These are phyloP conservation scores for Fusarium keratoplasticum DNA, from an alignment of 2,329 filamentous ascomycete genomes.

Conservation along the genomic window DNA sequence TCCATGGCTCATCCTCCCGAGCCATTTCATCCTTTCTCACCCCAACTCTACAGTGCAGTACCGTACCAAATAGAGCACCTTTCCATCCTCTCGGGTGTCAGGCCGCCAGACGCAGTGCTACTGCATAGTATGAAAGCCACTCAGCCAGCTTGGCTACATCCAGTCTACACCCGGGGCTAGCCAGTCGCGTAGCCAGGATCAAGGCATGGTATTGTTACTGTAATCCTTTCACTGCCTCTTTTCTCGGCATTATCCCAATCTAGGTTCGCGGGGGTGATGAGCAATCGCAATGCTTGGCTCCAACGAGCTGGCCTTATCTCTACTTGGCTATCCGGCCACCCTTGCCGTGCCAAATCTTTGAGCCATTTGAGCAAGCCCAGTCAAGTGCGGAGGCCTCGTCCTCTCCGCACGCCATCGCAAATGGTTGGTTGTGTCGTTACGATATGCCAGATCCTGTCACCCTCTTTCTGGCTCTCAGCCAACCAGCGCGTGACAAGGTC, in stretches of 20 bases:
- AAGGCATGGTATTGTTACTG: not conserved
- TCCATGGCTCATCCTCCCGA: conserved; percentile 5
- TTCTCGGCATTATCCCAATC: conserved; percentile 3
- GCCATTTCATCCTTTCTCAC: conserved; percentile 14
- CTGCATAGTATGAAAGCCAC: conserved; percentile 1
- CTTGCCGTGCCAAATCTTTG: not conserved
- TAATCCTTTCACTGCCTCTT: not conserved
- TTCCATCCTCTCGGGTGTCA: conserved; percentile 3
- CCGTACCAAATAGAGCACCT: not conserved
- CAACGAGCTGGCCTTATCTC: conserved; percentile 1
- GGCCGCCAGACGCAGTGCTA: not conserved
- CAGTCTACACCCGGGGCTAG: not conserved
- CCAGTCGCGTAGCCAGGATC: conserved; percentile 1
- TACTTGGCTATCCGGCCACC: not conserved
- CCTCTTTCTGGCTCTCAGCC: not conserved
- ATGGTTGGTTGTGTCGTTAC: not conserved
- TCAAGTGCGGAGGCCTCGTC: conserved; percentile 1
- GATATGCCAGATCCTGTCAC: not conserved
- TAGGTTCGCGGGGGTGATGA: conserved; percentile 4
- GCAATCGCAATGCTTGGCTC: not conserved
- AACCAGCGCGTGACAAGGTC: not conserved
- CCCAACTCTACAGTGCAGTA: not conserved
- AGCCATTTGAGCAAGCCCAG: not conserved
- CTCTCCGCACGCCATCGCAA: conserved; percentile 1
- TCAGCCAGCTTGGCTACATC: not conserved